Evolutionary conservation across 345 rosid genomes (phyloP).

Genomic region (Rhizophora mangle): DNA sequence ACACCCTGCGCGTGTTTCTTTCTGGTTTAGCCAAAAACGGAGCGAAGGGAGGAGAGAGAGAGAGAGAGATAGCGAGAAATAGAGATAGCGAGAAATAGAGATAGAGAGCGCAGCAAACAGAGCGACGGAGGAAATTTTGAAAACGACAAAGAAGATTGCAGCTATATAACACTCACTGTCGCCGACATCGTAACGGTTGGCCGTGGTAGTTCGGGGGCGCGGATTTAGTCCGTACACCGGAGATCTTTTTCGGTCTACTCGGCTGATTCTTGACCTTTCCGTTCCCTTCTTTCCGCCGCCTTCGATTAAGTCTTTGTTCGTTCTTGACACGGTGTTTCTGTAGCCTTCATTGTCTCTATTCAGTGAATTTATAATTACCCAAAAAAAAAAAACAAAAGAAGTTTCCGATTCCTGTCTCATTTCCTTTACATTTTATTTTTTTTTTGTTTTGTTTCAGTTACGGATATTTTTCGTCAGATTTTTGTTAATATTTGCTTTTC

Average conservation of each 20-base stretch:
- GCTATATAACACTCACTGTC: constrained; percentile 1
- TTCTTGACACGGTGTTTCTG: background rate
- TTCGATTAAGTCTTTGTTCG: background rate
- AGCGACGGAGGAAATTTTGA: background rate
- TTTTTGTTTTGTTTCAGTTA: no score
- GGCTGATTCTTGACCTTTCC: background rate
- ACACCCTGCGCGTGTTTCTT: no score
- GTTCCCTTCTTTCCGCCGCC: background rate
- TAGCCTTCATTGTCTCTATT: background rate
- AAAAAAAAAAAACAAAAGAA: no score
- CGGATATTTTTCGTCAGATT: background rate
- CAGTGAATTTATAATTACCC: no score
- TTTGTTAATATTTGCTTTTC: background rate
- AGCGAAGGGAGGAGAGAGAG: no score
- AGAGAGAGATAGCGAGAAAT: no score
- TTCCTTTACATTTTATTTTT: no score
- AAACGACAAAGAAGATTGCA: constrained; percentile 15
- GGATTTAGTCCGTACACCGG: background rate
- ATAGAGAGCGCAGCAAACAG: no score
- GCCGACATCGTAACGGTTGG: constrained; percentile 21
- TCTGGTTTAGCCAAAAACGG: no score
- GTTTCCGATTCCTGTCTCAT: no score
- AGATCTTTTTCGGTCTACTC: background rate
- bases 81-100: no score
- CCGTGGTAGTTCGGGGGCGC: constrained; percentile 2